A percentile compares a stretch with the other conserved stretches of the same genome.
Conservation (phyloP, 2,329 filamentous ascomycete genomes). For the Aspergillus bombycis region DNA sequence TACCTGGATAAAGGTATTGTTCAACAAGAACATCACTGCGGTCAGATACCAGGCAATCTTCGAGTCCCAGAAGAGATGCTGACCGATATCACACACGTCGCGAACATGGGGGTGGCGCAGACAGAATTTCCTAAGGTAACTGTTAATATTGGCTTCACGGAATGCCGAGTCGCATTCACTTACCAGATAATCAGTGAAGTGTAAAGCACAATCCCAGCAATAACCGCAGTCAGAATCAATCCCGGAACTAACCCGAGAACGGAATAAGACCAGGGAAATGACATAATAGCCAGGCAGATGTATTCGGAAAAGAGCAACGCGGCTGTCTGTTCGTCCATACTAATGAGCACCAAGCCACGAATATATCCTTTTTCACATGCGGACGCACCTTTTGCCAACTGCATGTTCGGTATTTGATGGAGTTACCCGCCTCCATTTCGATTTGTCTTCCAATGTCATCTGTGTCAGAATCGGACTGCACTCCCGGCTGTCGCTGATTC, state of each 20-base stretch:
- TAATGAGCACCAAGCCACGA: neutral
- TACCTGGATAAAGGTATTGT: constrained; percentile 89
- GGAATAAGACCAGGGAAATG: constrained; percentile 91
- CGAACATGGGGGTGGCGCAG: constrained; percentile 86
- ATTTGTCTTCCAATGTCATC: constrained; percentile 68
- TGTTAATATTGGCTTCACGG: constrained; percentile 20
- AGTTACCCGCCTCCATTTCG: constrained; percentile 73
- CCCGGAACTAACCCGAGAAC: constrained; percentile 84
- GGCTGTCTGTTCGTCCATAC: constrained; percentile 64
- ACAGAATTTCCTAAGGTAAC: constrained; percentile 75
- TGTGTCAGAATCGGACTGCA: constrained; percentile 43
- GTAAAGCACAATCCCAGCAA: constrained; percentile 80
- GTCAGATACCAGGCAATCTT: constrained; percentile 70
- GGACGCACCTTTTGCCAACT: constrained; percentile 79
- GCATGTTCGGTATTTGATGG: constrained; percentile 90
- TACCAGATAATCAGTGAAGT: constrained; percentile 71
- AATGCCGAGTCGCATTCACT: constrained; percentile 22
- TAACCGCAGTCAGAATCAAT: constrained; percentile 77
- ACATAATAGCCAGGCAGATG: constrained; percentile 92
- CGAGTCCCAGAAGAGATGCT: constrained; percentile 88
- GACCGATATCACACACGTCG: constrained; percentile 93
- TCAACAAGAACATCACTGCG: constrained; percentile 86
- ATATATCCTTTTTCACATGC: neutral
- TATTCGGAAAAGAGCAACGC: constrained; percentile 92
- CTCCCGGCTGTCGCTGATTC: constrained; percentile 22